Evolutionary conservation across 2,329 filamentous ascomycete genomes (phyloP).

Genomic region (Apiospora rasikravindrae): DNA sequence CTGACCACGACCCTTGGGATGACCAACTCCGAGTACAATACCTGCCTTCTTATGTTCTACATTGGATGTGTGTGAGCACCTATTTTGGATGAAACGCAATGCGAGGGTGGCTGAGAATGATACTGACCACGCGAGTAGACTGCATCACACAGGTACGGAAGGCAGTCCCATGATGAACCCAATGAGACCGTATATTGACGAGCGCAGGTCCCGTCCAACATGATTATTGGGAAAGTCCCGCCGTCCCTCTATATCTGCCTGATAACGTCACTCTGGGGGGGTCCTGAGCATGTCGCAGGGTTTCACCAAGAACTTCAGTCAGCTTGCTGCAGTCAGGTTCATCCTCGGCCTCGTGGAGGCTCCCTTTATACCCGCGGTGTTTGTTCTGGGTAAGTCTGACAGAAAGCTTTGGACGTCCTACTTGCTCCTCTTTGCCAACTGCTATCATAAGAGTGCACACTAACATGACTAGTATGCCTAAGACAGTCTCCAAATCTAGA

Average conservation of each 20-base stretch:
- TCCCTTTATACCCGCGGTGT: conserved; percentile 30
- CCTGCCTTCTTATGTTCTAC: conserved; percentile 28
- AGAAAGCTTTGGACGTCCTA: too few relatives aligned
- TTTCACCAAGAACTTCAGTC: conserved; percentile 34
- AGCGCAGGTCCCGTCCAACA: conserved; percentile 28
- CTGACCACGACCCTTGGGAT: conserved; percentile 22
- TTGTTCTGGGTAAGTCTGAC: conserved; percentile 25
- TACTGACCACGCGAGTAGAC: not conserved
- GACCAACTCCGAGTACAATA: conserved; percentile 27
- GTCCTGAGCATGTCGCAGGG: conserved; percentile 39
- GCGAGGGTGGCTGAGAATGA: not conserved
- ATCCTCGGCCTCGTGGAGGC: conserved; percentile 29
- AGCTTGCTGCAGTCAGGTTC: conserved; percentile 28
- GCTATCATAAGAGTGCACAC: too few relatives aligned
- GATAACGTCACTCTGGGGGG: conserved; percentile 33
- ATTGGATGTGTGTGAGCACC: conserved; percentile 20
- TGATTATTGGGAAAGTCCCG: conserved; percentile 29
- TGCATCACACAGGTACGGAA: not conserved
- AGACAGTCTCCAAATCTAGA: too few relatives aligned
- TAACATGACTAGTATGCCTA: too few relatives aligned
- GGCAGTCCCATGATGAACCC: not conserved
- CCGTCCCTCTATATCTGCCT: conserved; percentile 34
- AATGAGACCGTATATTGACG: not conserved
- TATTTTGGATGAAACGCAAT: accelerated
- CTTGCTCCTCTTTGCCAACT: too few relatives aligned